Evolutionary conservation across 2,329 filamentous ascomycete genomes (phyloP), one percentile per base, ranked within the genome.

Genomic region (Aureobasidium sp.): DNA sequence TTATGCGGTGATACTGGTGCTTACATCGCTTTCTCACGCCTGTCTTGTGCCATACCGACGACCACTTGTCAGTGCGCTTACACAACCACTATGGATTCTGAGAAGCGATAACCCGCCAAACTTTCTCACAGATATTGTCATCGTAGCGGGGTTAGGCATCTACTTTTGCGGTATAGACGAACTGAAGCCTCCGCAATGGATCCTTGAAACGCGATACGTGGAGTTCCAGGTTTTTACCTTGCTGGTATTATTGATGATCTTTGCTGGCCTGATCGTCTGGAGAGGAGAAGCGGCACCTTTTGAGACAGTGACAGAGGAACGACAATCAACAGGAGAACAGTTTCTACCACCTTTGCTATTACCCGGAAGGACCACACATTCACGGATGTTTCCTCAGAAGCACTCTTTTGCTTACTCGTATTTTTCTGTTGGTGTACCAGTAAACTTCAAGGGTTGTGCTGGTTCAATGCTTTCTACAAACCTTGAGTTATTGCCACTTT

Each of bases 341-440:
- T 56, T 66, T 6, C 56, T 68, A 10, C 66, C 68, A 48, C 76
- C 79, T 3, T 68, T 81, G 53, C 68, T 90, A 11, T 79, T 89
- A 37, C 83, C 84, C 6, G 81, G 81, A 60, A 73, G 71, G 39
- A 87, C 82, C 12, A 81, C 76, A 2, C 86, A 90, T 64, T 71
- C 77, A 3, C 75, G 85, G 16, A 64, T 85, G n/a, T 82, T 84
- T 54, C 86, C 86, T 0, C 75, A 80, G 62, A 79, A 77, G 55
- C 83, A 89, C 63, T 76, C 76, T 0, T 90, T 90, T 62, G 72
- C 72, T 1, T 88, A 88, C 63, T 82, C 83, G 0, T 88, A 89
- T 64, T 75, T 90, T 1, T 73, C 83, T 40, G 80, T 83, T 22
- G 85, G 85, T 0, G 73, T 86, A 35, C 85, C 85, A 0, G 74